Base-by-base conservation (phyloP, 225 moss, liverwort and hornwort genomes). In the Antitrichia curtipendula region DNA sequence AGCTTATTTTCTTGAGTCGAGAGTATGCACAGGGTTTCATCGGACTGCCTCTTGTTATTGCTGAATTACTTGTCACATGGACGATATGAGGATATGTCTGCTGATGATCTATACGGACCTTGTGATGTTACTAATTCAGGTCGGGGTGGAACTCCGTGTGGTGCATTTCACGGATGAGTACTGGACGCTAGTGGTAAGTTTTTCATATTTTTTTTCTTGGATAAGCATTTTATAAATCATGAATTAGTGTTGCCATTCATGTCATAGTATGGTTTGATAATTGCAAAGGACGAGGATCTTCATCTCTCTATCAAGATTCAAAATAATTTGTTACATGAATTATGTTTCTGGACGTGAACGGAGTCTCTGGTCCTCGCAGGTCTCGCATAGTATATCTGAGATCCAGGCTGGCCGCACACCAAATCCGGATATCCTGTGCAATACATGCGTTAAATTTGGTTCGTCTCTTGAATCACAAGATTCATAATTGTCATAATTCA, bases 391-490 rank as follows among this genome's bases (percentile, higher is more conserved):
- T 88, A 94, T 99, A 86, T 92, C 89, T 72, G 99, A 96, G 88
- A 96, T 96, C 62, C 95, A 93, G 82, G 95, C 95, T 59, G 99
- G 99, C 40, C 95, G 96, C 87, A 99, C 99, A 65, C 97, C 99
- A 56, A 99, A 99, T 89, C 99, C 99, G 75, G 99, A 99, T 90
- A 96, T 99, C 88, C 92, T 97, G 74, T 99, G 99, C 91, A 99
- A 99, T 89, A 93, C 97, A 71, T 91, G 93, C 80, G 94, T 99
- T 54, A 99, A 99, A 89, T 99, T 99, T 92, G 99, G 97, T 97
- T 86, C 82, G 89, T 87, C 64, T 75, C 84, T 59, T 81, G 65
- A 60, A 75, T 84, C 43, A 17, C 10, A 53, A 60, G 45, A 40
- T 41, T 83, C 71, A 47, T 76, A 28, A 17, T 38, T n/a, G n/a